Percentiles rank a stretch among this genome's conserved stretches.
Conservation (phyloP, 108 stramenopile genomes). For the Fragilariopsis cylindrus region DNA sequence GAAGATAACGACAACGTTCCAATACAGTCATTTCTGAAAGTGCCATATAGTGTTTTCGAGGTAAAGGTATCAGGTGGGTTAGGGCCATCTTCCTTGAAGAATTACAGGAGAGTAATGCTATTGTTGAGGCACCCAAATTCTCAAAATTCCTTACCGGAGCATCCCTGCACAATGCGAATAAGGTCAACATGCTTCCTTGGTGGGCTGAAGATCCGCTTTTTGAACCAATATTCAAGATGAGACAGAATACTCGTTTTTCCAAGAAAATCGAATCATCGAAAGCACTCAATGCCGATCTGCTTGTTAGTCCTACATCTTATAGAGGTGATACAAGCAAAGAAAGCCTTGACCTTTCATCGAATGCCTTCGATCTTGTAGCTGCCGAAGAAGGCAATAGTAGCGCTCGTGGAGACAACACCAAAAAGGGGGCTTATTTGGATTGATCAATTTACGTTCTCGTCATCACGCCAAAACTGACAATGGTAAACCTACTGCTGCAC, state of each 20-base stretch:
- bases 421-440: too few relatives aligned
- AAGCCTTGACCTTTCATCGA: too few relatives aligned
- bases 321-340: too few relatives aligned
- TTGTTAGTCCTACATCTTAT: too few relatives aligned
- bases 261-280: too few relatives aligned
- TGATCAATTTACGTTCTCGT: too few relatives aligned
- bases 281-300: too few relatives aligned
- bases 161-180: constrained; percentile 1
- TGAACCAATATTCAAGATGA: neutral
- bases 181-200: constrained; percentile 27
- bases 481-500: neutral
- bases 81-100: constrained; percentile 17
- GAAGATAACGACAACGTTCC: constrained; percentile 8
- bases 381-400: neutral
- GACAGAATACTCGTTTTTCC: too few relatives aligned
- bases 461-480: too few relatives aligned
- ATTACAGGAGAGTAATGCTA: constrained; percentile 6
- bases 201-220: constrained; percentile 36
- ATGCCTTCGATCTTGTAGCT: too few relatives aligned
- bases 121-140: constrained; percentile 37
- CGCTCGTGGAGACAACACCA: neutral
- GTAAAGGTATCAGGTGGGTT: constrained; percentile 34
- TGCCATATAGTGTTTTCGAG: constrained; percentile 39
- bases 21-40: neutral
- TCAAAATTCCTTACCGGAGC: constrained; percentile 44